Base-by-base conservation (phyloP, 768 basidiomycete species). In the Tulasnella sp. region DNA sequence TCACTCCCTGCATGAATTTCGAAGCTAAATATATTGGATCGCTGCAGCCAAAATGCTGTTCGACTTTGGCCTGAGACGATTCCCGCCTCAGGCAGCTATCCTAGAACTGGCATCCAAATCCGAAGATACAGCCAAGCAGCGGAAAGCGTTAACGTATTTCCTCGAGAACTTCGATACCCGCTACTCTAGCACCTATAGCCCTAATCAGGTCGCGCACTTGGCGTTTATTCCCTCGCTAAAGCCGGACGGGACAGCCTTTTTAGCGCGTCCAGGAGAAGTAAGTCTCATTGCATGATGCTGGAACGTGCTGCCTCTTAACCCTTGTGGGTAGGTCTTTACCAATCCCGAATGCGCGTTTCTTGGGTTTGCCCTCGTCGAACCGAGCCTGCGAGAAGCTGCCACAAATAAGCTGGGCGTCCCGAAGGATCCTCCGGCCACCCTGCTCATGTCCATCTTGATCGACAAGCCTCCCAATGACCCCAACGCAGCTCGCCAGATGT, bases 211-310 rank as follows among this genome's bases (percentile, higher is more conserved):
- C 81, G 85, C 87, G 5, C 86, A 91, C 36, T 83, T 93, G 12
- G 86, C 92, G 0, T 99, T 94, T 85, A 90, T 99, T 71, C 97
- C 97, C 0, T 91, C 95, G 3, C 82, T 90, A 3, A 86, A 88
- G 24, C 86, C 88, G 7, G 86, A 88, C 21, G 88, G 88, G n/a
- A 82, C 85, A 21, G 81, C 82, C 1, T 88, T 89, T 79, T 83
- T 94, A 80, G 92, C 90, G 2, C 90, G 88, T 58, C 90, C 91
- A 19, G 87, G 88, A 82, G 92, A 95, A 84, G 95, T 94, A 77
- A 52, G 87, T 62, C 40, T 34, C 31, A 56, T 52, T 21, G 62
- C 21, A 27, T n/a, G 76, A 34, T 2, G 78, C 19, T 72, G 44
- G 56, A 31, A 75, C 78, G 19, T 38, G 71, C 21, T 74, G 46